Conservation (phyloP, 164 flowering plant genomes). For the Vitis labrusca region DNA sequence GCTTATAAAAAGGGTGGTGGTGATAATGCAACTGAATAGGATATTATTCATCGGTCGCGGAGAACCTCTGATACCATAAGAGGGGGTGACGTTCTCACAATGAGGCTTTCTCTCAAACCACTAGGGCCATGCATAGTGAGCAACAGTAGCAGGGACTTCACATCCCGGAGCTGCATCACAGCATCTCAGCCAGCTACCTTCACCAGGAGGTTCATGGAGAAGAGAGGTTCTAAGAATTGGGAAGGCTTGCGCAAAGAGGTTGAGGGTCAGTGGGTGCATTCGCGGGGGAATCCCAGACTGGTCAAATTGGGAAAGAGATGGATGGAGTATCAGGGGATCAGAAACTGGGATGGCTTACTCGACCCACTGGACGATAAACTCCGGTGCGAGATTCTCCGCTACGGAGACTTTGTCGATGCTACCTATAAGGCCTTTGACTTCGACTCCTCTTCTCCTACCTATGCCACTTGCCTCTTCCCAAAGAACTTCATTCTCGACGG, state of each 20-base stretch:
- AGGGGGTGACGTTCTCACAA: background rate
- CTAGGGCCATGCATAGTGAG: constrained; percentile 18
- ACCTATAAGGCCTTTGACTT: constrained; percentile 64
- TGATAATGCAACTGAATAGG: no score
- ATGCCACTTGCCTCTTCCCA: constrained; percentile 48
- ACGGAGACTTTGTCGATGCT: constrained; percentile 71
- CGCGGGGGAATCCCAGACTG: background rate
- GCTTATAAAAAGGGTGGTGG: no score
- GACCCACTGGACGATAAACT: constrained; percentile 72
- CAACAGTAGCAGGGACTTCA: background rate
- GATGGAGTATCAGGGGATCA: constrained; percentile 69
- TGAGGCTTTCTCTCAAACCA: constrained; percentile 18
- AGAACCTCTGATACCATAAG: no score
- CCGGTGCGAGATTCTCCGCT: constrained; percentile 63
- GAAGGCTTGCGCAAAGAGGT: constrained; percentile 15
- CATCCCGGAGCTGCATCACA: constrained; percentile 12
- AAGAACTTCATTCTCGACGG: constrained; percentile 28
- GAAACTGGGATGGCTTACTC: constrained; percentile 66
- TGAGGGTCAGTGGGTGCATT: background rate
- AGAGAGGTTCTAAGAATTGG: constrained; percentile 2
- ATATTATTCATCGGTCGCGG: no score
- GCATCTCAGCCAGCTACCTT: background rate
- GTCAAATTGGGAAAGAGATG: constrained; percentile 42
- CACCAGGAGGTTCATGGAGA: background rate
- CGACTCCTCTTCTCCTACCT: constrained; percentile 56